Percentiles rank a stretch among this genome's conserved stretches.
phyloP scores from a whole-genome alignment of 2,329 filamentous ascomycete genomes.

The Colletotrichum euphorbiae region DNA sequence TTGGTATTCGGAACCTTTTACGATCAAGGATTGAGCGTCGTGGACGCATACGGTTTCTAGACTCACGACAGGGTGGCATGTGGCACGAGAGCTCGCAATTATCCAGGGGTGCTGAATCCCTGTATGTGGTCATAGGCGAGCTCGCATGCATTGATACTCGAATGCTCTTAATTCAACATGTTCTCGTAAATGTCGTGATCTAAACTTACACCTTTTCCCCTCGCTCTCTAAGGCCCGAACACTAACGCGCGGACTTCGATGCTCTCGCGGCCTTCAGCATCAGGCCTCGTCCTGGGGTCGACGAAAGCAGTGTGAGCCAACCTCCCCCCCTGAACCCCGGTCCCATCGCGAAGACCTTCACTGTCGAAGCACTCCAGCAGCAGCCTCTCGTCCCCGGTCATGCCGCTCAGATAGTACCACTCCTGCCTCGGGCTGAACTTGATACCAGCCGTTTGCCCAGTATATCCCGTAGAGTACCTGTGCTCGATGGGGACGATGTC shows the following conservation, averaged over 20 bases:
- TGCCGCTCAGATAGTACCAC: constrained; percentile 86
- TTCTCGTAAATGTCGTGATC: constrained; percentile 27
- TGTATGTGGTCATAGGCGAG: not conserved
- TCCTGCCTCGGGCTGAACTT: constrained; percentile 69
- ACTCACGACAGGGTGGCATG: constrained; percentile 20
- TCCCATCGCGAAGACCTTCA: constrained; percentile 62
- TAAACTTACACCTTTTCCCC: not conserved
- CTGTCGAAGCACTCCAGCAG: constrained; percentile 85
- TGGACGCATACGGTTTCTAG: constrained; percentile 14
- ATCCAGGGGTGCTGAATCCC: constrained; percentile 2
- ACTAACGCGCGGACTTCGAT: constrained; percentile 91
- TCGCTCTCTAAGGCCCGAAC: constrained; percentile 71
- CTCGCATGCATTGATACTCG: constrained; percentile 33
- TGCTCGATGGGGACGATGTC: constrained; percentile 81
- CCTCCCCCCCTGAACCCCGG: constrained; percentile 63
- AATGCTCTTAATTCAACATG: constrained; percentile 29
- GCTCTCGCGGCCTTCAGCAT: constrained; percentile 81
- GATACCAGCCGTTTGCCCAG: constrained; percentile 80
- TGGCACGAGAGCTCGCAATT: constrained; percentile 11
- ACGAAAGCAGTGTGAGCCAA: constrained; percentile 83
- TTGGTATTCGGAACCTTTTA: not conserved
- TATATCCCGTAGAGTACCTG: constrained; percentile 74
- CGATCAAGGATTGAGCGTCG: constrained; percentile 20
- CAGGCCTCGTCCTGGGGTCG: constrained; percentile 77
- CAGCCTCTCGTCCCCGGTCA: constrained; percentile 78